Evolutionary conservation across 2,329 filamentous ascomycete genomes (phyloP), one percentile per base, ranked within the genome.

Genomic region (Microthyrium microscopicum): DNA sequence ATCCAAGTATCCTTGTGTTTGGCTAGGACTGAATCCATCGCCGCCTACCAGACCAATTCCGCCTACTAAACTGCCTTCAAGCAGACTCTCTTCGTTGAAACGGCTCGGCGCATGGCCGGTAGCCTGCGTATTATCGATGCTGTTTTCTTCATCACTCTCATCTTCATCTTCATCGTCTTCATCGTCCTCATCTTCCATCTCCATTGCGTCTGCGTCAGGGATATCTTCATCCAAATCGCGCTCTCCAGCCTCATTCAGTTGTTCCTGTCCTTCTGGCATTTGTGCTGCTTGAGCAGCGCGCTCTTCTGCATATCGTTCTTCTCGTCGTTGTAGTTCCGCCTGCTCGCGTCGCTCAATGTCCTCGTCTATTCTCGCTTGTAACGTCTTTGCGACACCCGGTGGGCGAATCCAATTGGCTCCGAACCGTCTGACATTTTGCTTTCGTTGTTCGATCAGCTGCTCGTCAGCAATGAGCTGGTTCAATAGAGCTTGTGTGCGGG

Each of bases 381-480:
- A 71, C 1, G 87, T 93, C 63, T 95, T 98, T 37, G 73, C 54
- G 35, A 93, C 68, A 5, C 87, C 89, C 0, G 83, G 84, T 0
- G 89, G 89, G 38, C 78, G 80, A 36, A 98, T 75, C 89, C 89
- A 98, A 28, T 70, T 70, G 42, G 76, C 79, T 39, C 89, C 89
- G 50, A 91, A 94, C 47, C 84, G 80, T 30, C 78, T 71, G 20
- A 95, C 77, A 43, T 87, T 83, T 30, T 71, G 59, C 47, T 85
- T 83, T 29, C 87, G 81, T 6, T 77, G 68, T 35, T 76, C 70
- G 42, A 91, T 67, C 37, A 73, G 68, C 39, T 73, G 68, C 57
- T 95, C 89, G 50, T 94, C 87, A 26, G 71, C 60, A 18, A 70
- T 64, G 8, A 93, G 69, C 2, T 75, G 65, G 7, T 77, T 69